Conservation (phyloP, 2,329 filamentous ascomycete species). For the Escovopsis sp. region DNA sequence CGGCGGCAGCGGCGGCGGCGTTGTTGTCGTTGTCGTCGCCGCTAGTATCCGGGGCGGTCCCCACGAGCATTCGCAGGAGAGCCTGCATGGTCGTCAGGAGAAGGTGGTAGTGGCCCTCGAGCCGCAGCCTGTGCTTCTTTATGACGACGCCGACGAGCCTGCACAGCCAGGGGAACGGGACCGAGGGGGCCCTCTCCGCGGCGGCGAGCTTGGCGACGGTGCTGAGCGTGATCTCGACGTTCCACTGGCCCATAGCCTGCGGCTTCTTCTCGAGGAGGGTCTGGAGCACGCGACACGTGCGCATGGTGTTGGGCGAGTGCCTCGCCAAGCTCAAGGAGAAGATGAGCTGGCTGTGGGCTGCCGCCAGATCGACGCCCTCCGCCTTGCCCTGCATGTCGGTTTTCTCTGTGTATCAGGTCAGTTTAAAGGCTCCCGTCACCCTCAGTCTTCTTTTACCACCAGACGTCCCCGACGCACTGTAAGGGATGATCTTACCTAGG, state of each 20-base stretch:
- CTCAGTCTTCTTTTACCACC: no score
- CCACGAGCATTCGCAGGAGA: constrained; percentile 39
- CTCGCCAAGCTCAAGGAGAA: constrained; percentile 16
- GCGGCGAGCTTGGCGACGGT: constrained; percentile 24
- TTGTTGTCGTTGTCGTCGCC: constrained; percentile 17
- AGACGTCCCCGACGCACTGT: not conserved
- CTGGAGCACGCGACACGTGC: constrained; percentile 26
- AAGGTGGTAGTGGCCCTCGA: constrained; percentile 48
- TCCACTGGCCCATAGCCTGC: constrained; percentile 41
- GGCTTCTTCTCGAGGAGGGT: constrained; percentile 36
- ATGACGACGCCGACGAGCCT: constrained; percentile 41
- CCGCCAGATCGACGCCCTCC: constrained; percentile 23
- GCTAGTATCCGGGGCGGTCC: constrained; percentile 8
- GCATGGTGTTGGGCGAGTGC: constrained; percentile 18
- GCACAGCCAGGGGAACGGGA: constrained; percentile 33
- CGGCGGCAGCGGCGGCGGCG: constrained; percentile 9
- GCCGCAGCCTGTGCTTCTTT: constrained; percentile 43
- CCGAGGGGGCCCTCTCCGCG: constrained; percentile 15
- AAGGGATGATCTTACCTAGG: constrained; percentile 16
- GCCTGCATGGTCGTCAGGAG: constrained; percentile 38
- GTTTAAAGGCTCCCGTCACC: not conserved
- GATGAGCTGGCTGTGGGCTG: constrained; percentile 27
- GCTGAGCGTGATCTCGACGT: constrained; percentile 37
- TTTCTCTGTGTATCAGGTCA: constrained; percentile 13
- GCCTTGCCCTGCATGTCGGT: constrained; percentile 14